A percentile compares a stretch with the other conserved stretches of the same genome.
These are phyloP conservation scores for Euphrasia arctica DNA, from an alignment of 305 asterid species.

Conservation along the genomic window DNA sequence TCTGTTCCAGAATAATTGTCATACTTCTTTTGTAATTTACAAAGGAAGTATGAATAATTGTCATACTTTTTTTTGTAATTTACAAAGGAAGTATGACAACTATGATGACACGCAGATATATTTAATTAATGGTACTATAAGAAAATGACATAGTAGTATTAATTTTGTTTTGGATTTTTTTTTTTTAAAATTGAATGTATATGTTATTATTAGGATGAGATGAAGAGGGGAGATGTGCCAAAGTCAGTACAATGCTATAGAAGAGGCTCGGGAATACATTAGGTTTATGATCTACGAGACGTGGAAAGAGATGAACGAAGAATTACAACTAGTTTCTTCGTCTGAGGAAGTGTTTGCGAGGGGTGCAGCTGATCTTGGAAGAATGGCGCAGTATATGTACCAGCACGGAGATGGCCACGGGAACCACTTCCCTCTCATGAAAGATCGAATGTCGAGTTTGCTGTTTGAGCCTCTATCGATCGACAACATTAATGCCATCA, in stretches of 20 bases:
- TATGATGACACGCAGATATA: no score
- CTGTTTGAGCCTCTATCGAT: slow-evolving; percentile 18
- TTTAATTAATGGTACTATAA: no score
- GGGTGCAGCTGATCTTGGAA: slow-evolving; percentile 23
- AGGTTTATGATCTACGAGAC: slow-evolving; percentile 4
- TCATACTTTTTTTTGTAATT: no score
- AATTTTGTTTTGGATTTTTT: no score
- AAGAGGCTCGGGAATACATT: no score
- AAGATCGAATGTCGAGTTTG: slow-evolving; percentile 15
- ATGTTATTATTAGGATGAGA: slow-evolving; percentile 33
- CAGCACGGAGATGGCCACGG: slow-evolving; percentile 36
- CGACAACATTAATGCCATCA: no score
- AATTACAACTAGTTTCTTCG: background rate
- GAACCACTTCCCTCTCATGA: slow-evolving; percentile 3
- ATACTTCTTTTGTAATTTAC: no score
- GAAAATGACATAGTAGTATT: no score
- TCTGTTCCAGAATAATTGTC: no score
- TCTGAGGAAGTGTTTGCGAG: slow-evolving; percentile 12
- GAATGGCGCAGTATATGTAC: slow-evolving; percentile 33
- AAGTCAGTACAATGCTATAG: slow-evolving; percentile 38
- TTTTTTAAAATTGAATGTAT: no score
- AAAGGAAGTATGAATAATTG: no score
- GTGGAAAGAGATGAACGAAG: slow-evolving; percentile 45
- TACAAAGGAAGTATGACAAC: no score
- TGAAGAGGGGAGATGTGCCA: slow-evolving; percentile 48